phyloP scores from a whole-genome alignment of 2,329 filamentous ascomycete species.

The Verticillium nonalfalfae region DNA sequence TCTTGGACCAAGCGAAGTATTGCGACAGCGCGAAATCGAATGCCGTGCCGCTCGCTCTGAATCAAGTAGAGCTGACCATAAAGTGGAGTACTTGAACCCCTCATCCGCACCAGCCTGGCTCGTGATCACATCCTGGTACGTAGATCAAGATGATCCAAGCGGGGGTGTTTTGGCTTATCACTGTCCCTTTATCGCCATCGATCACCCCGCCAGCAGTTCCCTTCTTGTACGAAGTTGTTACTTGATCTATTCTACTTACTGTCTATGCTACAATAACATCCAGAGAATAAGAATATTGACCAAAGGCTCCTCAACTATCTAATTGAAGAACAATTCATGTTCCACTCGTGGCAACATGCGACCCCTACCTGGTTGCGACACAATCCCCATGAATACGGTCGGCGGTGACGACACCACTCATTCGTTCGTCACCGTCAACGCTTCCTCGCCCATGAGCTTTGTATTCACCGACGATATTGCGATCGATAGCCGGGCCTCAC shows the following conservation, averaged over 20 bases:
- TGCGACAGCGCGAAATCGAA: no score
- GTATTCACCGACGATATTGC: conserved; percentile 29
- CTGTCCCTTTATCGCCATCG: neutral
- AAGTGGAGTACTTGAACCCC: neutral
- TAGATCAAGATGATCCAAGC: neutral
- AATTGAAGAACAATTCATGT: conserved; percentile 1
- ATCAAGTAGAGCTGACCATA: neutral
- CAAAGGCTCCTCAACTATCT: neutral
- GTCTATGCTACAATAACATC: neutral
- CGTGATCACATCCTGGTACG: neutral
- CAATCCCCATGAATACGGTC: conserved; percentile 18
- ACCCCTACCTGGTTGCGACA: conserved; percentile 38
- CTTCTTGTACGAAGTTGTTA: neutral
- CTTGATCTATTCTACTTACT: neutral
- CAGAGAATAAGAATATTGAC: neutral
- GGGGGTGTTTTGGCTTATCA: neutral
- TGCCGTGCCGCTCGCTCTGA: neutral
- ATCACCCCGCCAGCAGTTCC: neutral
- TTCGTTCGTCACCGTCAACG: neutral
- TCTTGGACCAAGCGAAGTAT: no score
- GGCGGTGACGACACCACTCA: conserved; percentile 3
- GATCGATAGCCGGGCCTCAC: conserved; percentile 25
- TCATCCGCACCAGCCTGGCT: neutral
- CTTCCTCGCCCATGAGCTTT: conserved; percentile 1
- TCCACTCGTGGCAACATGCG: conserved; percentile 27